A percentile compares a stretch with the other conserved stretches of the same genome.
These are phyloP conservation scores for Rhynchosporium agropyri DNA, from an alignment of 2,329 filamentous ascomycete genomes.

Conservation along the genomic window DNA sequence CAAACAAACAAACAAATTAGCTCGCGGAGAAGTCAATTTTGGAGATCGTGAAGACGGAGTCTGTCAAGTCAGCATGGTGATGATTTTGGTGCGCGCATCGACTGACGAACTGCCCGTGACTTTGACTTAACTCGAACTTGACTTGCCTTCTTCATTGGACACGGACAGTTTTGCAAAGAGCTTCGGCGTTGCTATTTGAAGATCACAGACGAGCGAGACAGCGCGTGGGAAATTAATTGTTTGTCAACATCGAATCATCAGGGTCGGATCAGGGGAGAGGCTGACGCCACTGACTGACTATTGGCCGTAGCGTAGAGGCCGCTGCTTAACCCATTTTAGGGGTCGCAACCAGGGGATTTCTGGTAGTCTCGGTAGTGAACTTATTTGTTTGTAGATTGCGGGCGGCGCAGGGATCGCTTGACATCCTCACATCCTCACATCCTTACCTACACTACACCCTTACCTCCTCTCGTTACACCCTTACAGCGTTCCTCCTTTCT, in stretches of 20 bases:
- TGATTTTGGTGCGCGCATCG: not conserved
- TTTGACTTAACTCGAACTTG: not conserved
- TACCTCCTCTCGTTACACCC: too few species aligned
- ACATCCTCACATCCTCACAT: too few species aligned
- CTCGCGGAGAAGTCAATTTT: constrained; percentile 3
- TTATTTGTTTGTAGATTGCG: too few species aligned
- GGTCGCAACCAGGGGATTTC: not conserved
- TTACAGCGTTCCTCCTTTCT: constrained; percentile 10
- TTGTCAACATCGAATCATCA: constrained; percentile 6
- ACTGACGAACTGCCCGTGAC: constrained; percentile 1
- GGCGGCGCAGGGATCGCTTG: constrained; percentile 7
- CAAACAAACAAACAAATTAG: not conserved
- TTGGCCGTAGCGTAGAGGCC: constrained; percentile 10
- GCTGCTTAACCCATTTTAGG: constrained; percentile 12
- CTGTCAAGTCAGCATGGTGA: not conserved
- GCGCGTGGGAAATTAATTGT: constrained; percentile 12
- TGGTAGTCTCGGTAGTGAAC: not conserved
- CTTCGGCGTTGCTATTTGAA: constrained; percentile 8
- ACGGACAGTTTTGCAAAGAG: constrained; percentile 3
- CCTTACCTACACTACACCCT: too few species aligned
- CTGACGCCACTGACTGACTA: constrained; percentile 8
- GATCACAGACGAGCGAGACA: not conserved
- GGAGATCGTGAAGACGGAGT: not conserved
- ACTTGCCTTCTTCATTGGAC: not conserved
- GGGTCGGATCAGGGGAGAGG: not conserved